Evolutionary conservation across 2,329 filamentous ascomycete species (phyloP), one percentile per base, ranked within the genome.

Genomic region (Fusarium sp.): DNA sequence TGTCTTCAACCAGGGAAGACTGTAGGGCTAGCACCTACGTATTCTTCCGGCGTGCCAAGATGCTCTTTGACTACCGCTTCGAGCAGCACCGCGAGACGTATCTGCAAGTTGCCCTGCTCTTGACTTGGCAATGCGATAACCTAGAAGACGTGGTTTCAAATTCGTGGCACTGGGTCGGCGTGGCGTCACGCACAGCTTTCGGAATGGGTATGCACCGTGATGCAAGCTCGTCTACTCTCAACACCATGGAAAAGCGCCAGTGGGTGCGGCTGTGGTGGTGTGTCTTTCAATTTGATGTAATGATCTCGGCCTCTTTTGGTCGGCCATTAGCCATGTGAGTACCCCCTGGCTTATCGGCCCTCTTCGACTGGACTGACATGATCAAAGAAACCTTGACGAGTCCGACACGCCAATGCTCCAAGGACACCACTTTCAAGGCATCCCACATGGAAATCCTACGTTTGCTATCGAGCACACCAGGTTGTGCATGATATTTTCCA

Each of bases 51-150:
- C 78, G 82, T 15, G 80, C 81, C 13, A 85, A 84, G 65, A 76
- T 77, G 55, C 71, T 85, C 2, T 81, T 84, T 37, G 83, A 85
- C 64, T 77, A 75, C 25, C 78, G 82, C 6, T 79, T 82, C 32
- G 83, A 85, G 61, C 77, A 80, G 23, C 82, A 85, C 61, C 77
- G 83, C 13, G 79, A 82, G 57, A 77, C 79, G 29, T 75, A 84
- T 45, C 76, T 85, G n/a, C 83, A 85, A 67, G 79, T 79, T 4
- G 81, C 82, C 2, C 71, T 85, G 19, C 75, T 85, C 2, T 64
- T 85, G 48, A 84, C 82, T 3, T 85, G 83, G 83, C 80, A 84
- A 60, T 80, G 81, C 2, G 81, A 85, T 44, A 78, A 80, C 13
- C 80, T 82, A 21, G 83, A 85, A 60, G 82, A 84, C 67, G 79